Evolutionary conservation across 352 stramenopile species (phyloP).

Genomic region (Globisporangium orthogonon): DNA sequence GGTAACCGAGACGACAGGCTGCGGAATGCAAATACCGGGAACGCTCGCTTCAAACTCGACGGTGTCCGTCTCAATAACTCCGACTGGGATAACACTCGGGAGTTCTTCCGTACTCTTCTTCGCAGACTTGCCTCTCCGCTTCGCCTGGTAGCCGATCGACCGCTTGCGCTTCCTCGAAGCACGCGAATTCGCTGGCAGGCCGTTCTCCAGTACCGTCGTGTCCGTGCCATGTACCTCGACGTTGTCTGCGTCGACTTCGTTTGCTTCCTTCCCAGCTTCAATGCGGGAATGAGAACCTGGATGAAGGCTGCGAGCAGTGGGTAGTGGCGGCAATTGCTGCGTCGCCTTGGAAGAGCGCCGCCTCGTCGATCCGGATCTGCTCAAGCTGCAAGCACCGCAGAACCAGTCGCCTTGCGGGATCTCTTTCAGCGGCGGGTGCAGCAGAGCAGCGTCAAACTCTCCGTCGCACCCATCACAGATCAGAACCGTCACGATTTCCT

Average conservation of each 20-base stretch:
- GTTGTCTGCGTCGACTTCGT: background rate
- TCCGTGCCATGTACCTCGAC: background rate
- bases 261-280: background rate
- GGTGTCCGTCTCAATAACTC: background rate
- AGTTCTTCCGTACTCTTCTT: background rate
- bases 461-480: slow-evolving; percentile 68
- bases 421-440: slow-evolving; percentile 32
- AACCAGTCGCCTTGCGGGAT: slow-evolving; percentile 52
- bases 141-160: slow-evolving; percentile 9
- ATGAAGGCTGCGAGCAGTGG: background rate
- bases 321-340: background rate
- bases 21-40: slow-evolving; percentile 5
- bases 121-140: slow-evolving; percentile 5
- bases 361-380: background rate
- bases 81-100: background rate
- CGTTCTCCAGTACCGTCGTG: background rate
- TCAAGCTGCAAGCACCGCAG: slow-evolving; percentile 12
- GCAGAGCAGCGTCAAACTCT: slow-evolving; percentile 42
- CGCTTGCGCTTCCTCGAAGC: slow-evolving; percentile 26
- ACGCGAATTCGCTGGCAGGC: background rate
- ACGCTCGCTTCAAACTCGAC: background rate
- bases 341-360: background rate
- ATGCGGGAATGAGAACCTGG: background rate
- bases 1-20: slow-evolving; percentile 3
- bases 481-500: slow-evolving; percentile 29